Conservation (phyloP, 2,329 filamentous ascomycete genomes). For the Hysterium pulicare region DNA sequence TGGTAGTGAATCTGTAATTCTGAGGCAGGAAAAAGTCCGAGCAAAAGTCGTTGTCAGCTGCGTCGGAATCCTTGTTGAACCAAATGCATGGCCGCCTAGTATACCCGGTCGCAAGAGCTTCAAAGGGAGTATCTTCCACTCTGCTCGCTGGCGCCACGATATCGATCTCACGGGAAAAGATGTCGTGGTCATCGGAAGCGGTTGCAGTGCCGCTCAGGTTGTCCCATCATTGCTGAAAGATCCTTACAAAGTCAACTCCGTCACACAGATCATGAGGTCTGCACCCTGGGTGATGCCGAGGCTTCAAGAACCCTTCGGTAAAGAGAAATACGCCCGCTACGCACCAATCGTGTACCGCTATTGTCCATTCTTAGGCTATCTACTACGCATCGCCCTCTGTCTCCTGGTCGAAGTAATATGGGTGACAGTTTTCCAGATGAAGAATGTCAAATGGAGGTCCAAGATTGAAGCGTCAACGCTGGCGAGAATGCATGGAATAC, state of each 20-base stretch:
- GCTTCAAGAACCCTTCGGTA: constrained; percentile 5
- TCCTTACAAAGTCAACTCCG: constrained; percentile 4
- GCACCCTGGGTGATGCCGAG: constrained; percentile 7
- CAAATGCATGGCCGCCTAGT: constrained; percentile 41
- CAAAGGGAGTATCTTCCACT: constrained; percentile 50
- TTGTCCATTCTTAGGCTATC: constrained; percentile 2
- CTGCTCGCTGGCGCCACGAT: constrained; percentile 48
- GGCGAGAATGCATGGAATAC: too few species aligned
- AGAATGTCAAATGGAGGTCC: constrained; percentile 5
- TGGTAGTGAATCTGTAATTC: constrained; percentile 43
- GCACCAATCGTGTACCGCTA: constrained; percentile 2
- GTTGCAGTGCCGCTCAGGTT: constrained; percentile 7
- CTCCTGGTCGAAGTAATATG: constrained; percentile 3
- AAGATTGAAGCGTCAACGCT: too few species aligned
- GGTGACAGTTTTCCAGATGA: constrained; percentile 2
- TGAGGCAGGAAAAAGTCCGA: constrained; percentile 45
- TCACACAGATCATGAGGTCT: constrained; percentile 7
- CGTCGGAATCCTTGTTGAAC: constrained; percentile 50
- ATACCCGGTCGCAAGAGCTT: constrained; percentile 48
- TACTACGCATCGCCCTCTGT: constrained; percentile 4
- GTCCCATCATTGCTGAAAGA: constrained; percentile 7
- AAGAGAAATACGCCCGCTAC: constrained; percentile 3
- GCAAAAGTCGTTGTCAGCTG: constrained; percentile 49
- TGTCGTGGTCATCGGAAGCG: constrained; percentile 49
- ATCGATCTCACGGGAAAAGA: constrained; percentile 49